phyloP scores from a whole-genome alignment of 108 stramenopile species.

The Nitzschia sp. region DNA sequence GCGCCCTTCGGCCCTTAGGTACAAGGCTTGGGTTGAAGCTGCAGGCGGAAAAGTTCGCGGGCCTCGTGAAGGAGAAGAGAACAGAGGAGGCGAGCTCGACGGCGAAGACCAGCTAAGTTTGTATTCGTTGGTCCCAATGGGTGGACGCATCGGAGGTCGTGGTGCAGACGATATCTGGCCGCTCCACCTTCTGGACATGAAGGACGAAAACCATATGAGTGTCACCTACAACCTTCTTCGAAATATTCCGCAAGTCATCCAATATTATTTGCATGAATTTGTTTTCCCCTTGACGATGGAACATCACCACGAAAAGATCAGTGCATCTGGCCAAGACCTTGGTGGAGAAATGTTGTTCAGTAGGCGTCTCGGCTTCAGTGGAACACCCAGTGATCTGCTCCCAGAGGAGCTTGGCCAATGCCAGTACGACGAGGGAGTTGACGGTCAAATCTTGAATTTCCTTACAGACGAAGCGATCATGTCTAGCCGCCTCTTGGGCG shows the following conservation, averaged over 20 bases:
- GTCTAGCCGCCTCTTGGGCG: conserved; percentile 59
- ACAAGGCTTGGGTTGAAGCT: conserved; percentile 92
- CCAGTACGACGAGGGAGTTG: conserved; percentile 95
- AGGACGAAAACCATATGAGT: conserved; percentile 94
- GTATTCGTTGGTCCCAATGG: conserved; percentile 46
- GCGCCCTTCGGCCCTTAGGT: conserved; percentile 89
- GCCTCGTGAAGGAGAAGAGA: conserved; percentile 75
- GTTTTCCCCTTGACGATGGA: conserved; percentile 96
- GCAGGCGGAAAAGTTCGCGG: conserved; percentile 95
- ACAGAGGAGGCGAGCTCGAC: conserved; percentile 21
- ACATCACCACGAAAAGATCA: conserved; percentile 95
- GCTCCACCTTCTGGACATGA: conserved; percentile 94
- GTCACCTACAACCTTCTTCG: conserved; percentile 88
- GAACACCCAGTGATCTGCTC: conserved; percentile 97
- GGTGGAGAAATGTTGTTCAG: conserved; percentile 98
- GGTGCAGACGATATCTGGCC: conserved; percentile 97
- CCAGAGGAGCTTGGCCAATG: conserved; percentile 98
- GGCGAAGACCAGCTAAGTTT: conserved; percentile 52
- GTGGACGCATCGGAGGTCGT: conserved; percentile 50
- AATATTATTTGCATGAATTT: conserved; percentile 90
- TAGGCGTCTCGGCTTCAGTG: conserved; percentile 95
- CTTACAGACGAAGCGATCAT: conserved; percentile 90
- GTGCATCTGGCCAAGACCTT: conserved; percentile 97
- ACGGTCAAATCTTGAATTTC: conserved; percentile 94
- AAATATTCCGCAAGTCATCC: conserved; percentile 82